Percentiles rank a stretch among this genome's conserved stretches.
Conservation (phyloP, 2,329 filamentous ascomycete genomes). For the Trichoderma citrinoviride region DNA sequence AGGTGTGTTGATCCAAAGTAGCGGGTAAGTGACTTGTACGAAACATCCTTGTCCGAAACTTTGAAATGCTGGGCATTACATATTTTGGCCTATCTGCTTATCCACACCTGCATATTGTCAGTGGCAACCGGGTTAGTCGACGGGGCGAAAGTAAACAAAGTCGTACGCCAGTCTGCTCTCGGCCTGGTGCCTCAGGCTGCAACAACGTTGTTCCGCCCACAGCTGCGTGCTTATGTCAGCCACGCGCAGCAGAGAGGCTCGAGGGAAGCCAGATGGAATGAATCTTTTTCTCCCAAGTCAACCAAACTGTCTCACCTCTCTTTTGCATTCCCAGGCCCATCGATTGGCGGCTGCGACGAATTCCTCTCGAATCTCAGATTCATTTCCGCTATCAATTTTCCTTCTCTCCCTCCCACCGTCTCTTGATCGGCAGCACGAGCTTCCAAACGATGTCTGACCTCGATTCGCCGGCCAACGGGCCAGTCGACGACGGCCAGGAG, state of each 20-base stretch:
- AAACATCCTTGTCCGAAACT: no score
- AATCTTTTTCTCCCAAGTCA: conserved; percentile 13
- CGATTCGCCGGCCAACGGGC: conserved; percentile 43
- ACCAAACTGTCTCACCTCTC: conserved; percentile 1
- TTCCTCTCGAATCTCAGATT: not conserved
- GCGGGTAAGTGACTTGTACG: no score
- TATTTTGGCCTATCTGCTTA: not conserved
- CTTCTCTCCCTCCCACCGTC: not conserved
- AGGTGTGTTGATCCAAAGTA: not conserved
- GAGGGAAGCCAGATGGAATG: conserved; percentile 19
- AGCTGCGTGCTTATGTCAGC: conserved; percentile 33
- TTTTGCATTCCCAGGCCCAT: not conserved
- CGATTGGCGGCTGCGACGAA: not conserved
- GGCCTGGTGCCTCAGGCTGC: conserved; percentile 19
- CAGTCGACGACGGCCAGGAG: conserved; percentile 43
- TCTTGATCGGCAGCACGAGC: not conserved
- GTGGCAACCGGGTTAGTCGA: conserved; percentile 30
- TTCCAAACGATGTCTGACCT: conserved; percentile 45
- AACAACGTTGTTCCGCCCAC: not conserved
- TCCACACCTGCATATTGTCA: conserved; percentile 12
- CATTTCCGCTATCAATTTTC: not conserved
- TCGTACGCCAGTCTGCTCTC: not conserved
- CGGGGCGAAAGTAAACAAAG: conserved; percentile 38
- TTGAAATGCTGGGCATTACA: not conserved
- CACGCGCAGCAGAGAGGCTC: not conserved